A percentile compares a stretch with the other conserved stretches of the same genome.
Evolutionary conservation across 1,284 basidiomycete genomes (phyloP).

Genomic region (Sporisorium exsertum): DNA sequence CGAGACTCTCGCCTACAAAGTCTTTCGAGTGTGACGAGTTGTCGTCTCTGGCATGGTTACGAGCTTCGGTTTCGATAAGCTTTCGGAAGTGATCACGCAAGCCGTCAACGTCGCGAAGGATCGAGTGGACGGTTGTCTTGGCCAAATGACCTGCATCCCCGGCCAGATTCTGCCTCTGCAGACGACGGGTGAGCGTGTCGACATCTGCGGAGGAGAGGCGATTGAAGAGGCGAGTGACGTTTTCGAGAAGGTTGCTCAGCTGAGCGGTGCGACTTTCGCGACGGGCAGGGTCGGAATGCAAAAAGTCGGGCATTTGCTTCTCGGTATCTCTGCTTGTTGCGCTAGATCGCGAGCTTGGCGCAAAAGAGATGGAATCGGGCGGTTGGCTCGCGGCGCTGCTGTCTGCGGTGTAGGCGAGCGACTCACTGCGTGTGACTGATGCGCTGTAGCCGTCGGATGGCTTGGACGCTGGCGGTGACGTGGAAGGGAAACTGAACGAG

Average conservation of each 20-base stretch:
- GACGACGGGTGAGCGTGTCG: conserved; percentile 84
- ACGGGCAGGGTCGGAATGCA: conserved; percentile 28
- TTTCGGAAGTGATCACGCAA: conserved; percentile 81
- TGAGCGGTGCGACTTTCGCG: conserved; percentile 62
- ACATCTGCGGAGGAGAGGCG: conserved; percentile 86
- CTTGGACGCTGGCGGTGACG: conserved; percentile 3
- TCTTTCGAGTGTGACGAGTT: conserved; percentile 70
- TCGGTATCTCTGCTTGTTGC: conserved; percentile 48
- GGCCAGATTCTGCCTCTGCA: conserved; percentile 89
- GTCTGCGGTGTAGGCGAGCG: conserved; percentile 36
- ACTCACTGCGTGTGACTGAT: conserved; percentile 19
- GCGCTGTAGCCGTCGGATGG: background rate
- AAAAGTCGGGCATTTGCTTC: conserved; percentile 28
- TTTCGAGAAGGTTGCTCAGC: conserved; percentile 79
- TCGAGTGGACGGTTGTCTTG: conserved; percentile 80
- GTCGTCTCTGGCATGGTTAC: conserved; percentile 30
- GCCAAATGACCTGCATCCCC: conserved; percentile 90
- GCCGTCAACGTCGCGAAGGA: conserved; percentile 79
- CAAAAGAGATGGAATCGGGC: conserved; percentile 35
- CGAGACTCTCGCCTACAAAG: conserved; percentile 69
- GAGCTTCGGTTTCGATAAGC: conserved; percentile 72
- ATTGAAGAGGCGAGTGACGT: conserved; percentile 76
- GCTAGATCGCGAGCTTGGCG: conserved; percentile 44
- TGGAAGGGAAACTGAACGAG: conserved; percentile 24
- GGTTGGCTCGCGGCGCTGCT: conserved; percentile 44